Evolutionary conservation across 2,329 filamentous ascomycete genomes (phyloP), one percentile per base, ranked within the genome.

Genomic region (Penicillium sp.): DNA sequence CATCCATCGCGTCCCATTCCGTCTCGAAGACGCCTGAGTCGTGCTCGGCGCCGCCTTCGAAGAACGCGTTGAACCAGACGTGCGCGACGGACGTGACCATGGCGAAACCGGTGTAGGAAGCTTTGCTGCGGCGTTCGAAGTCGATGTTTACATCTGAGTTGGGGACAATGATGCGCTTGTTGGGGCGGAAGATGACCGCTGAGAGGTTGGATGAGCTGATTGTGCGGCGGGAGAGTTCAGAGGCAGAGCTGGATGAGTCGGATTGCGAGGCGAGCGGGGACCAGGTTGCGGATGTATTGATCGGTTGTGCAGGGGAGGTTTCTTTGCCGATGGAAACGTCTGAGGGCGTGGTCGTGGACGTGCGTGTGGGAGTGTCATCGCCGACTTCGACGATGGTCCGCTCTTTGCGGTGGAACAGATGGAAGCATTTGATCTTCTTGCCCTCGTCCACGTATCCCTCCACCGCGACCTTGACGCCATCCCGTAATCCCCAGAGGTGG

Each of bases 61-160:
- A 98, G 76, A 88, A 98, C 1, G 88, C 82, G 71, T 99, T 99
- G 81, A 97, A 96, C 95, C 95, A 99, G 15, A 96, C 91, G 70
- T 98, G 94, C 0, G 93, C 93, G 10, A 98, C 88, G 0, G 93
- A 88, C 0, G 94, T 96, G 3, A 97, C 92, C 88, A 98, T 91
- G 0, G 91, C 92, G 66, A 91, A 85, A 0, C 92, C 90, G 6
- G 84, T 84, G 69, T 90, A 90, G 1, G 90, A 87, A 3, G 90
- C 88, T 69, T 89, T 90, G 76, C 92, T 96, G 38, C 93, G 87
- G 7, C 92, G 86, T 77, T 98, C 93, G 25, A 97, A 87, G 52
- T 92, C 88, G 65, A 98, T 90, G 73, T 96, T 96, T 67, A 98
- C 84, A 71, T 98, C 95, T 73, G 89, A 92, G 49, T 88, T 90